Evolutionary conservation across 768 basidiomycete species (phyloP), one percentile per base, ranked within the genome.

Genomic region (Strobilomyces dryophilus): DNA sequence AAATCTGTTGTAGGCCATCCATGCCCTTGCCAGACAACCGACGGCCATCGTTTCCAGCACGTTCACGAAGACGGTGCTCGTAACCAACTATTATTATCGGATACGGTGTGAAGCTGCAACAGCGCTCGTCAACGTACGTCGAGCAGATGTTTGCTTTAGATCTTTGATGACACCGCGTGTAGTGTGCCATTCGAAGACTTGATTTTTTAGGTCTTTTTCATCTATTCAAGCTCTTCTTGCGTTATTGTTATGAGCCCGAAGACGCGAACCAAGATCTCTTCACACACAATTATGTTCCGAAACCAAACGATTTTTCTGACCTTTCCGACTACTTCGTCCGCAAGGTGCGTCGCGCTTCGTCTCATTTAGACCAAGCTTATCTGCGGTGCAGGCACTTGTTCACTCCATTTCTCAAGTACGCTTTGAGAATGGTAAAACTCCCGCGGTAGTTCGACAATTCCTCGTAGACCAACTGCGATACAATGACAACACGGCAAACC

Each of bases 51-150:
- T 93, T 45, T 92, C 92, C 26, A 92, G 90, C 65, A 92, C 89
- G 10, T 76, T 98, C 48, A 93, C 95, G 46, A 94, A 92, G 74
- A 94, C 93, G 0, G 88, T 94, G 0, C 78, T 98, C 27, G 95
- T 98, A 11, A 84, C 89, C 26, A 97, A 97, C 66, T 98, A 98
- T 70, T 98, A 91, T 70, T 95, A 87, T 68, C 88, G 95, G 21
- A 89, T 98, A 48, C 90, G 97, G 4, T 94, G 92, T 72, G 95
- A 98, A 70, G 97, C 97, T 2, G 92, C 91, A 5, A 71, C 83
- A 26, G 91, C 92, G 4, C 78, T 99, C 31, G 82, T 92, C 44
- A 79, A 79, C 34, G 93, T 95, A 67, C 66, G 88, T 72, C 41
- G 31, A 45, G 34, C 45, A 44, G 40, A 34, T 20, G 24, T 45